Evolutionary conservation across 2,329 filamentous ascomycete genomes (phyloP).

Genomic region (Fusarium zealandicum): DNA sequence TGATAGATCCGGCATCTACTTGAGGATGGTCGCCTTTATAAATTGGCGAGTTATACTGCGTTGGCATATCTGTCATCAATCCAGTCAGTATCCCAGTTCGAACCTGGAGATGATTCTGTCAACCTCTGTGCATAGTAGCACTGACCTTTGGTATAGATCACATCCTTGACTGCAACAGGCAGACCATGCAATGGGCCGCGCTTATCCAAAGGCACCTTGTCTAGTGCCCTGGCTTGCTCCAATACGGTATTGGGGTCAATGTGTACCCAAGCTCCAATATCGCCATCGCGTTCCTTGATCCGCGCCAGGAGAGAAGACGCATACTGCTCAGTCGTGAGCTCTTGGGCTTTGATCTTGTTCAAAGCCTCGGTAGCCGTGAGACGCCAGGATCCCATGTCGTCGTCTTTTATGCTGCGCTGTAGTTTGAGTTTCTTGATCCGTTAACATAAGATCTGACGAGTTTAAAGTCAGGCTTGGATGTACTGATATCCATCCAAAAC

Average conservation of each 20-base stretch:
- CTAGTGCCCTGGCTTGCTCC: conserved; percentile 56
- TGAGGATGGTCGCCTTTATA: conserved; percentile 53
- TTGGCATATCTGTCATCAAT: conserved; percentile 57
- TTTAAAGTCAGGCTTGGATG: no score
- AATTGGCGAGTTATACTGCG: conserved; percentile 60
- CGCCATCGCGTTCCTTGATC: conserved; percentile 52
- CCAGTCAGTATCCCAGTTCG: not conserved
- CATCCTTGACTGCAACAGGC: conserved; percentile 65
- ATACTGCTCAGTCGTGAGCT: conserved; percentile 59
- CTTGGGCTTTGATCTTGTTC: conserved; percentile 47
- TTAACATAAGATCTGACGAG: no score
- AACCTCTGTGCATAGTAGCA: conserved; percentile 40
- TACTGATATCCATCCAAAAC: no score
- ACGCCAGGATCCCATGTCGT: conserved; percentile 7
- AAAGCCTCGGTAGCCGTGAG: conserved; percentile 53
- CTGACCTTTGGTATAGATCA: conserved; percentile 63
- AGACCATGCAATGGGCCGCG: conserved; percentile 65
- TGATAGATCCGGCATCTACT: conserved; percentile 60
- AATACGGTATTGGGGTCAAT: conserved; percentile 54
- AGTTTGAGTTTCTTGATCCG: no score
- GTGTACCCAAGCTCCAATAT: conserved; percentile 60
- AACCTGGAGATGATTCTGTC: no score
- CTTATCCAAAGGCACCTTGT: conserved; percentile 53
- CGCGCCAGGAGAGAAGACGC: conserved; percentile 55
- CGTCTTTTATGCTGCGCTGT: no score